Evolutionary conservation across 1,284 basidiomycete species (phyloP).

Genomic region (Puccinia horiana): DNA sequence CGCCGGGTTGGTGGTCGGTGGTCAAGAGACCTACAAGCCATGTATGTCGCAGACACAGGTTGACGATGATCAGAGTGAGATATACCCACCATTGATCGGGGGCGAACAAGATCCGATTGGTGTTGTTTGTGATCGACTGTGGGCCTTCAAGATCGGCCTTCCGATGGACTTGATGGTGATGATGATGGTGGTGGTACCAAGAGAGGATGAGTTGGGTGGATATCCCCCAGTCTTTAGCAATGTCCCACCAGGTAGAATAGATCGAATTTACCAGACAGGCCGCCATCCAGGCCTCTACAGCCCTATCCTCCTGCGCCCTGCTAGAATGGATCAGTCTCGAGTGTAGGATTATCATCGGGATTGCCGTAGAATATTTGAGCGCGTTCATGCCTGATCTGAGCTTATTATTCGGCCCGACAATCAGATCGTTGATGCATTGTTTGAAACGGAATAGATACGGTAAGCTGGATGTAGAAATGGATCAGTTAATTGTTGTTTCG

Average conservation of each 20-base stretch:
- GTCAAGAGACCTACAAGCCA: conserved; percentile 90
- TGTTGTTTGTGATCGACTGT: background rate
- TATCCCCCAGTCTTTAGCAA: conserved; percentile 97
- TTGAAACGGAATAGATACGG: conserved; percentile 88
- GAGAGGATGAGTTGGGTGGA: conserved; percentile 64
- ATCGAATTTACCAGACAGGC: conserved; percentile 81
- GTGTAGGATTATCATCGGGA: conserved; percentile 85
- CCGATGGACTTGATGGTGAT: background rate
- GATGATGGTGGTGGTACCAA: background rate
- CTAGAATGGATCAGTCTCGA: conserved; percentile 21
- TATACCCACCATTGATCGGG: conserved; percentile 70
- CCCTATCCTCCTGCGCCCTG: too few relatives aligned
- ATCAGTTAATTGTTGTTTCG: background rate
- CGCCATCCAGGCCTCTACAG: conserved; percentile 57
- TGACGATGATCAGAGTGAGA: conserved; percentile 77
- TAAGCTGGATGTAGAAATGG: conserved; percentile 63
- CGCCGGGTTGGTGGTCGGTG: conserved; percentile 78
- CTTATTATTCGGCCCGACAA: conserved; percentile 60
- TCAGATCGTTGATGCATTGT: conserved; percentile 88
- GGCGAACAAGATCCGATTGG: conserved; percentile 64
- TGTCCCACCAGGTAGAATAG: conserved; percentile 99
- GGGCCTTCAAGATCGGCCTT: background rate
- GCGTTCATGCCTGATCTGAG: conserved; percentile 85
- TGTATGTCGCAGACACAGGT: conserved; percentile 86
- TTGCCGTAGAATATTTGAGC: conserved; percentile 91